Base-by-base conservation (phyloP, 2,329 filamentous ascomycete genomes). In the Calonectria montana region DNA sequence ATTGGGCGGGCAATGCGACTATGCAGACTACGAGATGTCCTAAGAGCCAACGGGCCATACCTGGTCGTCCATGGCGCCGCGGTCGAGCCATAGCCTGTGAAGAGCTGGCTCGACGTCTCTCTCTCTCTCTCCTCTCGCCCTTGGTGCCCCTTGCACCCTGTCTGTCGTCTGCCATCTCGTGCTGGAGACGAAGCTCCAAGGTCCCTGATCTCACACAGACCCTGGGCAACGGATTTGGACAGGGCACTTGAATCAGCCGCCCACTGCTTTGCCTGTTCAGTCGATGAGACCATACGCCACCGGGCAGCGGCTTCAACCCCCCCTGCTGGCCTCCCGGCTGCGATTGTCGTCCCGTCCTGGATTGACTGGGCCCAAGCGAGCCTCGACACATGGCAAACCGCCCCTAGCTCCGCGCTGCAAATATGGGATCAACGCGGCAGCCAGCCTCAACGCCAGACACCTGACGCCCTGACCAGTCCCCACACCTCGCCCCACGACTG, bases 141-240 rank as follows among this genome's bases (percentile, higher is more conserved):
- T 39, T 15, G 35, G 37, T 43, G 47, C 31, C 45, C 29, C 43
- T 39, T 37, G 29, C 66, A 2, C 59, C 66, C 69, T 37, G 35
- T 65, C 65, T 67, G 63, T 69, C 63, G 50, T 39, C 63, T 50
- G 31, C 39, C 50, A 45, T 43, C 64, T 41, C 27, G 55, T 47
- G 50, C 55, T 69, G 18, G 67, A 74, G 73, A 74, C 70, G 55
- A 74, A 71, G 63, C 61, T 59, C 63, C 45, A 48, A 55, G 59
- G 57, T 65, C 64, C 67, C 35, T 65, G 74, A 74, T 74, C 73
- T 76, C 74, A 70, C 73, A 75, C 75, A 68, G 59, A 73, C 61
- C 76, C 76, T 66, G 35, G 43, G 66, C 39, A 67, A 78, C 65
- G 74, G 75, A 78, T 75, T 69, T 69, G 68, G 65, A 67, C 65